Evolutionary conservation across 129 eudicot genomes (phyloP).

Genomic region (Apium graveolens): DNA sequence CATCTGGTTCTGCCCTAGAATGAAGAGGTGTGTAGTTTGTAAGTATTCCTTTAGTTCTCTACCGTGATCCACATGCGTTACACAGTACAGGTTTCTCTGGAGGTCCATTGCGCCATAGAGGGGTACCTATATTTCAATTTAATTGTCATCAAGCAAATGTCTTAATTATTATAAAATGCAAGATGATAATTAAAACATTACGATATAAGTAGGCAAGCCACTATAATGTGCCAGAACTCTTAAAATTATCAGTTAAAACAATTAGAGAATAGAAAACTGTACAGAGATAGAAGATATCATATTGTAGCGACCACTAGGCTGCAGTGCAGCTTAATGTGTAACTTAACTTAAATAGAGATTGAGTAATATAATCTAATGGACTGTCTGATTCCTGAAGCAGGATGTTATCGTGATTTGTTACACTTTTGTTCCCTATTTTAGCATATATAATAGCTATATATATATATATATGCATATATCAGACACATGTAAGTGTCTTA

Average conservation of each 20-base stretch:
- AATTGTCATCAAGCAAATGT: constrained; percentile 21
- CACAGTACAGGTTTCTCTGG: constrained; percentile 95
- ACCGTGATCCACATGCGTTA: constrained; percentile 97
- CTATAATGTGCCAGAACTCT: neutral
- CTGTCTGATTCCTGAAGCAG: too few relatives aligned
- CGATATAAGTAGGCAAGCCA: too few relatives aligned
- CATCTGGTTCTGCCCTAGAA: constrained; percentile 70
- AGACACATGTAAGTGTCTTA: too few relatives aligned
- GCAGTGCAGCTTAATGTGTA: too few relatives aligned
- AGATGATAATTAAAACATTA: neutral
- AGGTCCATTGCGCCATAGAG: constrained; percentile 98
- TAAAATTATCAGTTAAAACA: neutral
- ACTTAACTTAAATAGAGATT: too few relatives aligned
- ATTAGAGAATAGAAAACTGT: neutral
- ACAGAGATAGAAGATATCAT: neutral
- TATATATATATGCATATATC: too few relatives aligned
- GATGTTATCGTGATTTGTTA: too few relatives aligned
- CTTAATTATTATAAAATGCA: neutral
- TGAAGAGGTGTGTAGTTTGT: constrained; percentile 88
- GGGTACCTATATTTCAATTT: too few relatives aligned
- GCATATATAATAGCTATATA: too few relatives aligned
- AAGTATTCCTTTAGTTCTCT: constrained; percentile 96
- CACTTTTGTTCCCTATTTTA: too few relatives aligned
- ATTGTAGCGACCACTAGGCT: neutral
- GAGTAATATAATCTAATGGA: too few relatives aligned